A percentile compares a stretch with the other conserved stretches of the same genome.
These are phyloP conservation scores for Volvox carteri DNA, from an alignment of 163 green algal species.

Conservation along the genomic window DNA sequence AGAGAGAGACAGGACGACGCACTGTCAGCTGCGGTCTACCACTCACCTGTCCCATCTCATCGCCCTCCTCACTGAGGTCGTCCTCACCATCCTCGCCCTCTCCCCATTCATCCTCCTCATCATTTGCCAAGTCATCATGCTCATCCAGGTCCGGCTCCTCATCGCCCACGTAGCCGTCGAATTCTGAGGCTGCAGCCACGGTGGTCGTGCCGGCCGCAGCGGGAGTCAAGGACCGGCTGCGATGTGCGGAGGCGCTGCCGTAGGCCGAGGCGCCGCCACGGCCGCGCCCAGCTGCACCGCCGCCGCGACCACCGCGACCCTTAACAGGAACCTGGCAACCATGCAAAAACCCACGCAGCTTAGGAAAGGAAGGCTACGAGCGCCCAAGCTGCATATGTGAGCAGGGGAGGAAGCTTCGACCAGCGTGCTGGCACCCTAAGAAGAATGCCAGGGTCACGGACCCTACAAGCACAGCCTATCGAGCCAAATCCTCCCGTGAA, in stretches of 20 bases:
- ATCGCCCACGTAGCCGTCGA: conserved; percentile 38
- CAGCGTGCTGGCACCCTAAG: too few relatives aligned
- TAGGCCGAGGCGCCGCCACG: background rate
- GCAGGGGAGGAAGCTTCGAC: too few relatives aligned
- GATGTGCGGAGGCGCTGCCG: conserved; percentile 2
- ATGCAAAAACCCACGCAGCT: background rate
- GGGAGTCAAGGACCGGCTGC: conserved; percentile 37
- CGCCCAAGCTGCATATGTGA: too few relatives aligned
- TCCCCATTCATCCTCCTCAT: conserved; percentile 20
- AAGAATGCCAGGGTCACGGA: too few relatives aligned
- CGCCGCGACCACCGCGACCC: conserved; percentile 13
- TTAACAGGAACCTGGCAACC: conserved; percentile 9
- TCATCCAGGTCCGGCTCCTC: conserved; percentile 49
- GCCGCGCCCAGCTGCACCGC: background rate
- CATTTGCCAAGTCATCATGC: conserved; percentile 7
- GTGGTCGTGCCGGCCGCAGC: background rate
- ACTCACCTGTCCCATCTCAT: conserved; percentile 25
- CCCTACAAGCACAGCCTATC: too few relatives aligned
- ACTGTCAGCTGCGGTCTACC: too few relatives aligned
- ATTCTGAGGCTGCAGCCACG: background rate
- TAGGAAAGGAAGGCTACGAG: too few relatives aligned
- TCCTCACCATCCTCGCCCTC: conserved; percentile 12
- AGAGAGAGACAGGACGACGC: too few relatives aligned
- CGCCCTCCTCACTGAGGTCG: conserved; percentile 29
- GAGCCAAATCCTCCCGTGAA: too few relatives aligned